phyloP scores from a whole-genome alignment of 208 protist genomes.

The Trypanosoma rangeli region DNA sequence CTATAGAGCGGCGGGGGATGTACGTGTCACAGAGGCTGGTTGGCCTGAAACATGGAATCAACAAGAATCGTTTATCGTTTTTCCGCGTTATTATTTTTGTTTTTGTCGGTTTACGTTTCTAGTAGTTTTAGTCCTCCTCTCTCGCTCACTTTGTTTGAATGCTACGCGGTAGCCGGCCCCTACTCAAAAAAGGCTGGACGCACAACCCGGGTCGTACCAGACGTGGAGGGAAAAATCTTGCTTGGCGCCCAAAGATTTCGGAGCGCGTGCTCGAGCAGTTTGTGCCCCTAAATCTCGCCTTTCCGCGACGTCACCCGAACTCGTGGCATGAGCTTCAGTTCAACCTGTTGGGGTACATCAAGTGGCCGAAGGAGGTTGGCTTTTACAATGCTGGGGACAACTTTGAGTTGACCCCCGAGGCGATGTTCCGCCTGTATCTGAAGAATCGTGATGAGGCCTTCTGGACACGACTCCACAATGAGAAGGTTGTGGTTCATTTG shows the following conservation, averaged over 20 bases:
- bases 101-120: neutral
- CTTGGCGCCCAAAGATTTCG: slow-evolving; percentile 84
- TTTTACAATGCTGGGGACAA: slow-evolving; percentile 92
- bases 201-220: slow-evolving; percentile 78
- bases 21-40: neutral
- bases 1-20: neutral
- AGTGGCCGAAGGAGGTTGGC: slow-evolving; percentile 88
- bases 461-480: slow-evolving; percentile 81
- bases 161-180: slow-evolving; percentile 56
- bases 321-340: slow-evolving; percentile 88
- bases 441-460: slow-evolving; percentile 69
- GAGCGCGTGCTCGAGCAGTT: slow-evolving; percentile 63
- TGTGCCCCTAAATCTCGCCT: slow-evolving; percentile 80
- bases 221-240: slow-evolving; percentile 88
- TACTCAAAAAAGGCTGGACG: slow-evolving; percentile 89
- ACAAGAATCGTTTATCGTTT: neutral
- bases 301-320: slow-evolving; percentile 83
- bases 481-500: slow-evolving; percentile 77
- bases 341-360: slow-evolving; percentile 77
- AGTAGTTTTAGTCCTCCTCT: neutral
- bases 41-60: neutral
- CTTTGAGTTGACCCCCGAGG: slow-evolving; percentile 88
- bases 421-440: slow-evolving; percentile 69
- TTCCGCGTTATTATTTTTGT: neutral
- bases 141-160: slow-evolving; percentile 29